A percentile compares a stretch with the other conserved stretches of the same genome.
These are phyloP conservation scores for Neonectria punicea DNA, from an alignment of 2,329 filamentous ascomycete species.

Conservation along the genomic window DNA sequence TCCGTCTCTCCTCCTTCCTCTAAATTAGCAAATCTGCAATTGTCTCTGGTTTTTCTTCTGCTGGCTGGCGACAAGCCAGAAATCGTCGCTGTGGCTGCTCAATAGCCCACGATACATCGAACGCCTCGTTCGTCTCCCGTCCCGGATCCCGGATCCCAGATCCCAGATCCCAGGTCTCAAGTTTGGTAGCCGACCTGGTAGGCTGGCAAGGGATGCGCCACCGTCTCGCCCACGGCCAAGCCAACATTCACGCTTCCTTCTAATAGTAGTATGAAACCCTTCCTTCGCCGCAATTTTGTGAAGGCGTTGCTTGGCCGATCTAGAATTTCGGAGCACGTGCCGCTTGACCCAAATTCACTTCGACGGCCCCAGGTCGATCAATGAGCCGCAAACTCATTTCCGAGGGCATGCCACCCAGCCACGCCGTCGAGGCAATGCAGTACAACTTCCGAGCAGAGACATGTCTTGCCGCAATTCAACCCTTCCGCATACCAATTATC, in stretches of 20 bases:
- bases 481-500: conserved; percentile 28
- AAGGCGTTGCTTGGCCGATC: conserved; percentile 36
- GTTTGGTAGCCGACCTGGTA: background rate
- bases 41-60: conserved; percentile 32
- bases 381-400: conserved; percentile 39
- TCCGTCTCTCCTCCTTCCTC: conserved; percentile 22
- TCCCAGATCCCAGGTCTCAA: background rate
- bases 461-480: conserved; percentile 35
- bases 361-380: conserved; percentile 22
- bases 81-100: conserved; percentile 21
- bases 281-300: conserved; percentile 12
- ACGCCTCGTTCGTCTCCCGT: conserved; percentile 23
- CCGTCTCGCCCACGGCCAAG: background rate
- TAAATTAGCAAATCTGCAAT: conserved; percentile 37
- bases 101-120: conserved; percentile 13
- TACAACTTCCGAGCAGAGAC: conserved; percentile 37
- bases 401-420: conserved; percentile 28
- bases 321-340: conserved; percentile 29
- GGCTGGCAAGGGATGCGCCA: conserved; percentile 19
- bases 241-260: conserved; percentile 9
- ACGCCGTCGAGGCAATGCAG: conserved; percentile 18
- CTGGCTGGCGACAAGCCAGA: conserved; percentile 27
- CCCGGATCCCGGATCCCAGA: background rate
- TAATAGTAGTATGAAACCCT: background rate
- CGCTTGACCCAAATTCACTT: conserved; percentile 28